Percentiles rank a stretch among this genome's conserved stretches.
phyloP scores from a whole-genome alignment of 495 filamentous ascomycete genomes.

The Podospora tetraspora region DNA sequence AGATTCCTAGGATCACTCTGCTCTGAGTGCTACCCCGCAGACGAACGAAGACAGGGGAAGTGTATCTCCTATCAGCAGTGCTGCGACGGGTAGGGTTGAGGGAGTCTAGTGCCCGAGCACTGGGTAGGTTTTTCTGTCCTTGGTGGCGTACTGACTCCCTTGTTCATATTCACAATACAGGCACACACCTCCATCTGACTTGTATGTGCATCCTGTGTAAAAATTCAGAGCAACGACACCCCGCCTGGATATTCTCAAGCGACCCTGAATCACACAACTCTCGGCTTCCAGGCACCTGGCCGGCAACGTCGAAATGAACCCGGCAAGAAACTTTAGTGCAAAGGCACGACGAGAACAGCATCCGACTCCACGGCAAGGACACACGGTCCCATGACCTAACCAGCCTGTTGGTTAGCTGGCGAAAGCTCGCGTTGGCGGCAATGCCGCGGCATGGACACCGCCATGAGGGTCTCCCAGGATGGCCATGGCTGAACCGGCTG shows the following conservation, averaged over 20 bases:
- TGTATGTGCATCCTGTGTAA: neutral
- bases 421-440: neutral
- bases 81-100: neutral
- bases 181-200: neutral
- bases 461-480: neutral
- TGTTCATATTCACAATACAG: neutral
- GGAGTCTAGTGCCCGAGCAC: neutral
- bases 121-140: neutral
- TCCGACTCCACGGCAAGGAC: neutral
- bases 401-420: neutral
- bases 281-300: neutral
- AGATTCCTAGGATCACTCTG: neutral
- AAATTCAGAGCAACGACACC: neutral
- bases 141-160: too few species aligned
- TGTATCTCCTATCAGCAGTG: neutral
- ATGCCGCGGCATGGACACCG: neutral
- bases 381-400: neutral
- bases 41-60: neutral
- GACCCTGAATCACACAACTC: neutral
- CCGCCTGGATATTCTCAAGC: neutral
- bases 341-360: neutral
- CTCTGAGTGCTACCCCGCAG: neutral
- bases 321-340: neutral
- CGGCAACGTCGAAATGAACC: neutral
- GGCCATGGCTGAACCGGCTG: neutral